Conservation (phyloP, 805 yeast genomes). For the Zygoascus biomembranicola region DNA sequence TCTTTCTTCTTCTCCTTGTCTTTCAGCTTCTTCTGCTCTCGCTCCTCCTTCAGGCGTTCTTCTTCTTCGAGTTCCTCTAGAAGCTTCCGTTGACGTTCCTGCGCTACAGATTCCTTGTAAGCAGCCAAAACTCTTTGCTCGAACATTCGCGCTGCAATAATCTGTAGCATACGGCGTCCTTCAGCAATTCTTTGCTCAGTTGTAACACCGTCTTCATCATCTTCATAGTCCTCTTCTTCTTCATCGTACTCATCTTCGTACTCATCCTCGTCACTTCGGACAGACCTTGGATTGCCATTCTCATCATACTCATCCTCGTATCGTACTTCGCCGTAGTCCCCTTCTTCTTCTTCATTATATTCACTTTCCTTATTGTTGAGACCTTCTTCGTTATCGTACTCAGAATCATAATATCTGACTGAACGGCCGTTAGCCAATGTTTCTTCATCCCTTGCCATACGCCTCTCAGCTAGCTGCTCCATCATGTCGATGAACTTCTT, state of each 20-base stretch:
- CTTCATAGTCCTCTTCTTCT: slow-evolving; percentile 35
- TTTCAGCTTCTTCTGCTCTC: slow-evolving; percentile 27
- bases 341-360: slow-evolving; percentile 10
- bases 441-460: slow-evolving; percentile 32
- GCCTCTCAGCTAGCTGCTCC: slow-evolving; percentile 59
- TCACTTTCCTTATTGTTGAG: slow-evolving; percentile 17
- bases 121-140: slow-evolving; percentile 67
- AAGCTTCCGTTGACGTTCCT: slow-evolving; percentile 41
- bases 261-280: slow-evolving; percentile 23
- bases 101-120: slow-evolving; percentile 72
- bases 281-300: slow-evolving; percentile 27
- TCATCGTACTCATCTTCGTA: slow-evolving; percentile 29
- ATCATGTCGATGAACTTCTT: slow-evolving; percentile 67
- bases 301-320: slow-evolving; percentile 24
- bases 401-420: slow-evolving; percentile 10
- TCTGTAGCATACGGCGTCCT: slow-evolving; percentile 69
- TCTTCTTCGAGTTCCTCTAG: slow-evolving; percentile 30
- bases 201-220: slow-evolving; percentile 21
- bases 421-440: slow-evolving; percentile 11
- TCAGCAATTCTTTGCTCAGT: slow-evolving; percentile 66
- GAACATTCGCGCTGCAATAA: slow-evolving; percentile 70
- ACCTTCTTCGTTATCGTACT: slow-evolving; percentile 11
- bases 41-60: slow-evolving; percentile 23
- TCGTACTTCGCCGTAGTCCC: slow-evolving; percentile 9
- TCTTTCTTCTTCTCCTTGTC: slow-evolving; percentile 36